phyloP scores from a whole-genome alignment of 345 rosid genomes.

The Isatis tinctoria region DNA sequence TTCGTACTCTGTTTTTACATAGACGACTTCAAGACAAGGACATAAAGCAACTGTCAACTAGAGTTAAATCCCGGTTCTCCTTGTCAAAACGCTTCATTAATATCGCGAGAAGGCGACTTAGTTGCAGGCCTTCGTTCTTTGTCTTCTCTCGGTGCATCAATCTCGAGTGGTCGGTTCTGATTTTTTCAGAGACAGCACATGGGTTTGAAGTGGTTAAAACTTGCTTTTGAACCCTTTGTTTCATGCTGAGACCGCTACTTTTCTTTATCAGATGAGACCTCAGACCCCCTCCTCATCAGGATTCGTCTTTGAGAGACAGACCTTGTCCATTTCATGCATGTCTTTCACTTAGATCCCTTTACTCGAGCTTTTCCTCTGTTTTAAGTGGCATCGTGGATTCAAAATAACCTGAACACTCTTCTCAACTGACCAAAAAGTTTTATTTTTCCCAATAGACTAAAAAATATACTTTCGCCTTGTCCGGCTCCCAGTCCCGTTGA shows the following conservation, averaged over 20 bases:
- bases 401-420: not conserved
- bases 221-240: not conserved
- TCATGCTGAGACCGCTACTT: not conserved
- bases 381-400: not conserved
- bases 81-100: not conserved
- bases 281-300: not conserved
- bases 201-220: not conserved
- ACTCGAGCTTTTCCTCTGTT: not conserved
- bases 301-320: not conserved
- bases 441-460: not conserved
- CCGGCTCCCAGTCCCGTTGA: not conserved
- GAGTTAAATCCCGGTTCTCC: not conserved
- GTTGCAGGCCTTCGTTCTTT: not conserved
- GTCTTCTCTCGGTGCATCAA: not conserved
- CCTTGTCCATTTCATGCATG: not conserved
- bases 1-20: not conserved
- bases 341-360: not conserved
- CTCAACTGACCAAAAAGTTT: not conserved
- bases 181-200: not conserved
- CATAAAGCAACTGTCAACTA: not conserved
- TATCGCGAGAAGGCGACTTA: not conserved
- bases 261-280: not conserved
- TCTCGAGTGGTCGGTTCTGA: not conserved
- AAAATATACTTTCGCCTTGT: not conserved
- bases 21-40: not conserved